A percentile compares a stretch with the other conserved stretches of the same genome.
Evolutionary conservation across 225 moss, liverwort and hornwort genomes (phyloP).

Genomic region (Neckera pumila): DNA sequence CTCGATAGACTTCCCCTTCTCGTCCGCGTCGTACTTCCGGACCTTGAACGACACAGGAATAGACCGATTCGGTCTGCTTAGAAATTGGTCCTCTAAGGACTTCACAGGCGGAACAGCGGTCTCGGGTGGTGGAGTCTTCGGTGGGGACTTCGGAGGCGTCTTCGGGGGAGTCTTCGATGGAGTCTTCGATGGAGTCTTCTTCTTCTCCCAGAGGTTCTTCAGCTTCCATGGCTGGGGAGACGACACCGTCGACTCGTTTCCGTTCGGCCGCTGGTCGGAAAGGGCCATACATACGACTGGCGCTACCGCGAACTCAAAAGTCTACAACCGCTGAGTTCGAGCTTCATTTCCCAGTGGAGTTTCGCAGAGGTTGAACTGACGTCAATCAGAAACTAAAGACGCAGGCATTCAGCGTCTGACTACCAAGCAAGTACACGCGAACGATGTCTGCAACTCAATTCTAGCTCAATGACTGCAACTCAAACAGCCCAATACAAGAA

Average conservation of each 20-base stretch:
- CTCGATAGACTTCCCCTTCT: not conserved
- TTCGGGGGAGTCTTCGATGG: not conserved
- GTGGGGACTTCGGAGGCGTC: not conserved
- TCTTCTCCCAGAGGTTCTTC: slow-evolving; percentile 31
- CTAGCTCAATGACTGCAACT: not conserved
- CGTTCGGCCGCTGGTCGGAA: not conserved
- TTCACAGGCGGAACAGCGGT: not conserved
- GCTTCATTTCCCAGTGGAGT: not conserved
- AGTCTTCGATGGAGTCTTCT: not conserved
- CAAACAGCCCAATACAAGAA: not conserved
- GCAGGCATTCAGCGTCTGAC: not conserved
- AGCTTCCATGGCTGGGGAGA: not conserved
- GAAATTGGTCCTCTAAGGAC: not conserved
- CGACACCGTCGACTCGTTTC: not conserved
- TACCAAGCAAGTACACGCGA: not conserved
- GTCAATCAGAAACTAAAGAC: not conserved
- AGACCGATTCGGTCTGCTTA: not conserved
- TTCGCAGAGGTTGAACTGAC: not conserved
- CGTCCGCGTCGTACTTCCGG: not conserved
- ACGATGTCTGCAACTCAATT: not conserved
- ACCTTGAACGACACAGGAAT: not conserved
- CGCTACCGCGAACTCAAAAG: not conserved
- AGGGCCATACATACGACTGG: slow-evolving; percentile 8
- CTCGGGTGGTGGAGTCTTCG: not conserved
- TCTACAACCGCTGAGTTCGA: not conserved